These are phyloP conservation scores for Taphrina confusa DNA, from an alignment of 1,139 yeast genomes.

Conservation along the genomic window DNA sequence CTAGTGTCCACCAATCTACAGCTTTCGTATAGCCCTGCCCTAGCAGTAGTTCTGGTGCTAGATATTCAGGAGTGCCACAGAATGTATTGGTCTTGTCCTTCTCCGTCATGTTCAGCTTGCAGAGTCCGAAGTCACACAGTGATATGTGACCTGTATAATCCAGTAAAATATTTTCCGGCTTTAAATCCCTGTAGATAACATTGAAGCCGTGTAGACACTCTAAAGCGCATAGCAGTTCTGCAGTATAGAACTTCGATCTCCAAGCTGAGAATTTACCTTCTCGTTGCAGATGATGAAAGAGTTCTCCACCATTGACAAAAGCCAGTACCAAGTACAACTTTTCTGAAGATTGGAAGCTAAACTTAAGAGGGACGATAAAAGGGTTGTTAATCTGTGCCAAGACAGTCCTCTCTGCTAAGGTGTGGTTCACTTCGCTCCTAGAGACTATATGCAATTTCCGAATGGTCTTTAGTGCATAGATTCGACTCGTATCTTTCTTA, in stretches of 20 bases:
- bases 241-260: conserved; percentile 88
- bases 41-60: conserved; percentile 88
- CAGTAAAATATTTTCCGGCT: conserved; percentile 89
- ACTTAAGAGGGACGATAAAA: conserved; percentile 96
- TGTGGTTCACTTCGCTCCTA: conserved; percentile 92
- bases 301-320: conserved; percentile 95
- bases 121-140: conserved; percentile 91
- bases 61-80: conserved; percentile 95
- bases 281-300: conserved; percentile 89
- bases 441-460: conserved; percentile 92
- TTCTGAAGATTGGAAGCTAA: conserved; percentile 94
- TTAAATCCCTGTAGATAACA: conserved; percentile 90
- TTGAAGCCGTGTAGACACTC: conserved; percentile 88
- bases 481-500: conserved; percentile 89
- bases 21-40: conserved; percentile 94
- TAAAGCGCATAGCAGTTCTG: conserved; percentile 87
- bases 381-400: conserved; percentile 91
- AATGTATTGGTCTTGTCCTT: conserved; percentile 85
- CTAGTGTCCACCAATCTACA: conserved; percentile 99
- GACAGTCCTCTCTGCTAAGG: conserved; percentile 93
- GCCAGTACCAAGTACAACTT: conserved; percentile 86
- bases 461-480: conserved; percentile 89
- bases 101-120: conserved; percentile 89
- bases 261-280: conserved; percentile 88
- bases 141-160: conserved; percentile 98